These are phyloP conservation scores for Pyrus bretschneideri DNA, from an alignment of 306 rosid species.

Conservation along the genomic window DNA sequence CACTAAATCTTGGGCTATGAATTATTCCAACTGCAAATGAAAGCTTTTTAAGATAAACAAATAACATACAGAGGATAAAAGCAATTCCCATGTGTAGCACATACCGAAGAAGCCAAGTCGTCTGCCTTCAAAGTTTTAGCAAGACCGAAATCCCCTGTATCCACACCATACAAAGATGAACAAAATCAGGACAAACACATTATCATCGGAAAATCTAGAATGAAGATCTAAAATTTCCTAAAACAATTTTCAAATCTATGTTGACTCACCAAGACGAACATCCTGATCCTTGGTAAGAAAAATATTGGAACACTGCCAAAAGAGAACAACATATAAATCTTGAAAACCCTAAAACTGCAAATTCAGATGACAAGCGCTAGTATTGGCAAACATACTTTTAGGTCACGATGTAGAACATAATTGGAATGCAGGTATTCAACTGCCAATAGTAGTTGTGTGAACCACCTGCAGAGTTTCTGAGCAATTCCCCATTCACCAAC, in stretches of 20 bases:
- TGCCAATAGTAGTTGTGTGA: conserved; percentile 85
- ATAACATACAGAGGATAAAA: neutral
- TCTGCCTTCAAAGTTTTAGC: conserved; percentile 96
- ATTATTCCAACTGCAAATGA: neutral
- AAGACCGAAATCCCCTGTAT: conserved; percentile 89
- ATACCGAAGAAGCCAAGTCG: conserved; percentile 97
- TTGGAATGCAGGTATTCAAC: conserved; percentile 90
- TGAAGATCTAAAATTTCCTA: neutral
- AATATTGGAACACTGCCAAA: conserved; percentile 89
- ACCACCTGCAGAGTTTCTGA: conserved; percentile 99
- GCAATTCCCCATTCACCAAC: conserved; percentile 25
- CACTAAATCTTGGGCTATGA: neutral
- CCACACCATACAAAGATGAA: conserved; percentile 21
- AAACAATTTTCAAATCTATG: conserved; percentile 2
- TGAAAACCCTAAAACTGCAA: neutral
- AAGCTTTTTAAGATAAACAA: neutral
- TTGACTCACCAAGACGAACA: conserved; percentile 84
- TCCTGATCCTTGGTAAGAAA: conserved; percentile 96
- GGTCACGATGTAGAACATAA: conserved; percentile 90
- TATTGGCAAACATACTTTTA: conserved; percentile 52
- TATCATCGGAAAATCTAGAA: neutral
- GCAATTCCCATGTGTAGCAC: conserved; percentile 23
- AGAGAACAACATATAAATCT: conserved; percentile 23
- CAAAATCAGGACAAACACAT: conserved; percentile 15
- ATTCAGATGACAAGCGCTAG: neutral